A percentile compares a stretch with the other conserved stretches of the same genome.
Evolutionary conservation across 1,284 basidiomycete species (phyloP).

Genomic region (Gomphus bonarii): DNA sequence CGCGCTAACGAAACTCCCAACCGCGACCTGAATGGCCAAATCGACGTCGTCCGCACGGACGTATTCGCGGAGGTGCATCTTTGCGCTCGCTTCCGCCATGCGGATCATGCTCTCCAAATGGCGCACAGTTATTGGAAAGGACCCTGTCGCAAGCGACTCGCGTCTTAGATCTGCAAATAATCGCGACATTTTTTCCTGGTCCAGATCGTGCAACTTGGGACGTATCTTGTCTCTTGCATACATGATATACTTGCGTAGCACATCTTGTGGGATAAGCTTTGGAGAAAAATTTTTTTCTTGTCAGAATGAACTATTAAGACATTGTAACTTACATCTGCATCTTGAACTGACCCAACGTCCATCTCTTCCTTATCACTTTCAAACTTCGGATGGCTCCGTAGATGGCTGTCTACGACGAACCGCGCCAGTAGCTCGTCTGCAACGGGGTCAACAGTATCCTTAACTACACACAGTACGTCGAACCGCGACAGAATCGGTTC

Average conservation of each 20-base stretch:
- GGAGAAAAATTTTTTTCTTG: not conserved
- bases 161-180: slow-evolving; percentile 95
- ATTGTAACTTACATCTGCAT: slow-evolving; percentile 70
- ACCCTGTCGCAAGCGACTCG: slow-evolving; percentile 94
- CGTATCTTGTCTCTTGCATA: slow-evolving; percentile 90
- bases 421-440: slow-evolving; percentile 94
- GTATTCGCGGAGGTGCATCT: slow-evolving; percentile 96
- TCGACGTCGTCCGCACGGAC: slow-evolving; percentile 96
- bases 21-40: slow-evolving; percentile 90
- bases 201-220: slow-evolving; percentile 90
- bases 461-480: slow-evolving; percentile 96
- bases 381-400: slow-evolving; percentile 91
- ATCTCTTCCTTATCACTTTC: slow-evolving; percentile 79
- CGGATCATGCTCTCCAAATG: slow-evolving; percentile 99
- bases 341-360: slow-evolving; percentile 79
- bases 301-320: slow-evolving; percentile 3
- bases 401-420: slow-evolving; percentile 94
- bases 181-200: slow-evolving; percentile 91
- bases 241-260: slow-evolving; percentile 99
- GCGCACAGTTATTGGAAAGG: slow-evolving; percentile 96
- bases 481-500: slow-evolving; percentile 99
- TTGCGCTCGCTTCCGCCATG: slow-evolving; percentile 97
- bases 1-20: slow-evolving; percentile 90
- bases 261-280: slow-evolving; percentile 93
- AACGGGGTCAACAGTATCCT: slow-evolving; percentile 94